Base-by-base conservation (phyloP, 306 rosid genomes). In the Ammopiptanthus mongolicus region DNA sequence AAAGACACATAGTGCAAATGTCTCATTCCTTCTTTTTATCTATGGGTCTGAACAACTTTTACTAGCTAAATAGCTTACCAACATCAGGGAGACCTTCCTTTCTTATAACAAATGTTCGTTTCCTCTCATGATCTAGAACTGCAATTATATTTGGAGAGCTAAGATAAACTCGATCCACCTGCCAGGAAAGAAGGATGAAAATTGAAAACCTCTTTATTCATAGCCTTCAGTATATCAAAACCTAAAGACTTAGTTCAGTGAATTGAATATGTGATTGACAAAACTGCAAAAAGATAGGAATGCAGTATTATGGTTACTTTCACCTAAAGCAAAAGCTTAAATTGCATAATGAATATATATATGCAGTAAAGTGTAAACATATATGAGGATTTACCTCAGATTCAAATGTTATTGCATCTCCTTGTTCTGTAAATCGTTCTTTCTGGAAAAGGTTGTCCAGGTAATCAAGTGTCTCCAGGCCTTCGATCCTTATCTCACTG, bases 61-160 rank as follows among this genome's bases (percentile, higher is more conserved):
- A 28, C 46, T 0, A 73, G 58, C 21, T 10, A 22, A 23, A 56
- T 59, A 42, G 81, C 93, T 88, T 90, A 94, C 98, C 97, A 63
- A 87, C 84, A 77, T 95, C 98, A 12, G 97, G 97, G n/a, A 95
- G 90, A 63, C 98, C 98, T 46, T 90, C 97, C 88, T 91, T 91
- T 83, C 93, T 84, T 23, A 95, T 85, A 12, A 95, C 86, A 37
- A 69, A 91, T 9, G 98, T 95, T 34, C 91, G 77, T 76, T 95
- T 91, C 77, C 85, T 91, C 83, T 90, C 97, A 53, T 90, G 97
- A 86, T 91, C 98, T 51, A 95, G 87, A 72, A 95, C 89, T 4
- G 97, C 98, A 51, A 95, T 74, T 63, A 80, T 83, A 28, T 83
- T 88, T 7, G 96, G 96, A 60, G 98, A 85, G 79, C 96, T 81